Evolutionary conservation across 176 grass and related monocot species (phyloP), one percentile per base, ranked within the genome.

Genomic region (Eleusine coracana): DNA sequence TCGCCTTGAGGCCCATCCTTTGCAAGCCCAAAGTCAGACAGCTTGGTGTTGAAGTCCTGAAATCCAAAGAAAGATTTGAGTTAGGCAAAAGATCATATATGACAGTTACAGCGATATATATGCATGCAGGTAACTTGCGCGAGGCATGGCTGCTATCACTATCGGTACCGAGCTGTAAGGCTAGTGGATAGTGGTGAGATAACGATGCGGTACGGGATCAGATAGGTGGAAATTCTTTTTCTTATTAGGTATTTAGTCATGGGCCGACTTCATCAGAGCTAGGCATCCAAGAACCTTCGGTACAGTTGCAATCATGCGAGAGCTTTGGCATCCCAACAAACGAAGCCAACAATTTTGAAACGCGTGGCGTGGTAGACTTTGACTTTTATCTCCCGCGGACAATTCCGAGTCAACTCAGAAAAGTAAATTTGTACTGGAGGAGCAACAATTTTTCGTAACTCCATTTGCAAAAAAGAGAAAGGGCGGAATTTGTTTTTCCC

Each of bases 11-110:
- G 95, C 10, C 90, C 92, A 0, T 94, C 95, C 83, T 94, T 97
- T 4, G 95, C 95, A 0, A 97, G 90, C n/a, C 95, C 95, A 3
- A 97, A 97, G 81, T 97, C 95, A 0, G 95, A 97, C 14, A 97
- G 12, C 84, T 97, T 97, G 10, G 88, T 48, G 59, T 39, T 83
- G 78, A 65, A 88, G 74, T 97, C 90, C 95, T 97, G 87, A 80
- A 54, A 88, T 52, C 41, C 18, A 86, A 63, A 34, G 37, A 52
- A 1, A 55, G 27, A 63, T 70, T 31, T 9, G 36, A 51, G 69
- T 83, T 78, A 83, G 83, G n/a, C 29, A 42, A 28, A 42, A 36
- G 13, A 67, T 79, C 41, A 3, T 25, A 8, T 1, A 29, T 78
- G 67, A 73, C 38, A 21, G 46, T 69, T 45, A 58, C 36, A 46